Base-by-base conservation (phyloP, 768 basidiomycete species). In the Collybia mongolica region DNA sequence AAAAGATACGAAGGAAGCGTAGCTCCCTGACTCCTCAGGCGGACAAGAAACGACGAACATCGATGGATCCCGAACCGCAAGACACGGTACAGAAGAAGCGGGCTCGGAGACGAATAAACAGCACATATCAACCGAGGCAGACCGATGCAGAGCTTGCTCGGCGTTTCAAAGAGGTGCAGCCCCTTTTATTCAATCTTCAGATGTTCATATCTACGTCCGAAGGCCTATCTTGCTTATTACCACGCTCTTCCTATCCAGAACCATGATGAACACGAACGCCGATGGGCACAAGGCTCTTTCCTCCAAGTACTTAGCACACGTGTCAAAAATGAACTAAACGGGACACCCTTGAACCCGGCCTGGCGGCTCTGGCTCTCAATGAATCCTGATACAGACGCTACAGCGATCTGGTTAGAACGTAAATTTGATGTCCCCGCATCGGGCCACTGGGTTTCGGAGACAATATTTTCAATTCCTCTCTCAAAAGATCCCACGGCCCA, bases 271-370 rank as follows among this genome's bases (percentile, higher is more conserved):
- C 82, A 88, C 51, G 77, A 82, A 54, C 77, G 75, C 11, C 81
- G 89, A 35, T 93, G 90, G 90, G 81, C 85, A 0, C 75, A 73
- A 42, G 85, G 86, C 12, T 83, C 90, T 0, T 90, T 91, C 69
- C 72, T 88, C 6, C 62, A 74, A 44, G 64, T 68, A 52, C 65
- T 81, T 44, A 70, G 71, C 45, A 63, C 60, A 38, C 72, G 69
- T 39, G 59, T 82, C 23, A 66, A 69, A 44, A 49, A 60, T 18
- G 64, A 58, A 40, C 63, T 63, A n/a, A 61, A 56, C 22, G 54
- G 70, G 15, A 47, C 58, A 26, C 64, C 61, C 3, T 63, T 70
- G 49, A 68, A 59, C 40, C 57, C 65, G 2, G 67, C 78, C 6
- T 90, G 86, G 84, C 72, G 75, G 20, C 65, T 82, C 35, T 90